Evolutionary conservation across 2,329 filamentous ascomycete genomes (phyloP).

Genomic region (Madurella fahalii): DNA sequence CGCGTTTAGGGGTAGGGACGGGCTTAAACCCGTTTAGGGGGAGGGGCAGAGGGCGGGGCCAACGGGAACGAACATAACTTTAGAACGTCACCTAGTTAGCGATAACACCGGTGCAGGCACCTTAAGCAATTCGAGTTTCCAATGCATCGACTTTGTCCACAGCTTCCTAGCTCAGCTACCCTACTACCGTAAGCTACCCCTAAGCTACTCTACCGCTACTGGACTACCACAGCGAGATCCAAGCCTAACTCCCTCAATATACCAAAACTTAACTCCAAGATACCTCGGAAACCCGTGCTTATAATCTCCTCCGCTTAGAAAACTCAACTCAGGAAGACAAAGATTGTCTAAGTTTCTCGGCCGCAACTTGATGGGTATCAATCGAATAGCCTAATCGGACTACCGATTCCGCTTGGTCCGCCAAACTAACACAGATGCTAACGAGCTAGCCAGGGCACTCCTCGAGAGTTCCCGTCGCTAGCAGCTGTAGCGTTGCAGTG

Average conservation of each 20-base stretch:
- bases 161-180: no score
- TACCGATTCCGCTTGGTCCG: no score
- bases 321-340: no score
- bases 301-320: no score
- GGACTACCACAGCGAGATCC: background rate
- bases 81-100: constrained; percentile 2
- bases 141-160: constrained; percentile 5
- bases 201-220: background rate
- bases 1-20: constrained; percentile 6
- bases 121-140: constrained; percentile 3
- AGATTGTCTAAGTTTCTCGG: no score
- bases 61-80: background rate
- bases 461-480: no score
- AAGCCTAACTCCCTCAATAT: background rate
- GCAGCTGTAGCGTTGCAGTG: no score
- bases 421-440: no score
- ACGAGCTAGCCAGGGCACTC: no score
- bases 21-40: constrained; percentile 7
- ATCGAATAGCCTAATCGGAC: no score
- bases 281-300: no score
- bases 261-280: background rate
- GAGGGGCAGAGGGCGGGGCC: background rate
- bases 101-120: constrained; percentile 3
- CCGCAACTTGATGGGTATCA: no score
- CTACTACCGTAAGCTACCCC: background rate